A percentile compares a stretch with the other conserved stretches of the same genome.
phyloP scores from a whole-genome alignment of 2,329 filamentous ascomycete species.

The Neofusicoccum ribis region DNA sequence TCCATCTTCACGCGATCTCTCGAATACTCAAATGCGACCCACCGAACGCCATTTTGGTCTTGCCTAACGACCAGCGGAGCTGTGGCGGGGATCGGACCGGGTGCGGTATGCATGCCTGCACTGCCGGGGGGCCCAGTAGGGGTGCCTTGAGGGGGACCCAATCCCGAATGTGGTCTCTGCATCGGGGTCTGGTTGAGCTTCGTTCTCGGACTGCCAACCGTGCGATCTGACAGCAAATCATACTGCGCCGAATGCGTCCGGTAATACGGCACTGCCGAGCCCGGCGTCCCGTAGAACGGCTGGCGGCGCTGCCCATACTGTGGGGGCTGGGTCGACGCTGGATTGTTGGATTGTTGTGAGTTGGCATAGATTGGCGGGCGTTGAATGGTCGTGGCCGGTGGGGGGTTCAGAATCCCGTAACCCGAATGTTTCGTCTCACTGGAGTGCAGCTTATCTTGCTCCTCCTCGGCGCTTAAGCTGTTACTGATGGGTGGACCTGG shows the following conservation, averaged over 20 bases:
- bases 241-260: too few relatives aligned
- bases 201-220: constrained; percentile 49
- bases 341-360: constrained; percentile 94
- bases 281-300: constrained; percentile 74
- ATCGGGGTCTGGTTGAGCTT: constrained; percentile 53
- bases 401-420: too few relatives aligned
- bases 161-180: constrained; percentile 57
- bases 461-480: too few relatives aligned
- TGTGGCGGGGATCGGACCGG: too few relatives aligned
- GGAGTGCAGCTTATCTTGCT: too few relatives aligned
- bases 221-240: too few relatives aligned
- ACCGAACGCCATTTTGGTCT: too few relatives aligned
- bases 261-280: constrained; percentile 24
- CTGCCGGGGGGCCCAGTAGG: too few relatives aligned
- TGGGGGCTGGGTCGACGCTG: constrained; percentile 86
- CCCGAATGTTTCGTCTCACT: too few relatives aligned
- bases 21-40: constrained; percentile 69
- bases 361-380: constrained; percentile 89
- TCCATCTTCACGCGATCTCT: constrained; percentile 98
- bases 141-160: constrained; percentile 40
- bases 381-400: constrained; percentile 58
- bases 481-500: too few relatives aligned
- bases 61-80: too few relatives aligned
- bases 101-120: too few relatives aligned
- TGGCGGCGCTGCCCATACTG: constrained; percentile 86